Base-by-base conservation (phyloP, 352 stramenopile species). In the Phytophthora pluvialis region DNA sequence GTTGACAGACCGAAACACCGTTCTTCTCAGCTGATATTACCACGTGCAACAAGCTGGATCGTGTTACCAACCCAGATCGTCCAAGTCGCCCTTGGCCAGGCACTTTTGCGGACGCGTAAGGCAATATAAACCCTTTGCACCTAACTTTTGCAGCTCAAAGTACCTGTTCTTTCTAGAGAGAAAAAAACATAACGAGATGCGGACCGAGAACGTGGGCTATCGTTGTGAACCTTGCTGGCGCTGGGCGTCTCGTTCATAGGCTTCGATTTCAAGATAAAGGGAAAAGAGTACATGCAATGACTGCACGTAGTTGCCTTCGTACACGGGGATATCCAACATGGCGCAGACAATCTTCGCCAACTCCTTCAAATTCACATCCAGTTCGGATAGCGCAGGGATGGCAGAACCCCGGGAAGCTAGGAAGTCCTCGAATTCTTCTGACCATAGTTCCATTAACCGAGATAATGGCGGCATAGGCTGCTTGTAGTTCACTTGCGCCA, bases 261-360 rank as follows among this genome's bases (percentile, higher is more conserved):
- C 39, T 31, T 82, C 56, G 16, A 95, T 91, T 64, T 96, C 88
- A 48, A 81, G 59, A 60, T 93, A 98, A 26, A 98, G 65, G 7
- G 85, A 93, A 40, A 98, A 98, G 18, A 99, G 72, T 3, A 95
- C 57, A 75, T 98, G 94, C 26, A 98, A 77, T 36, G 86, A 95
- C 62, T 98, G 82, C 49, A 98, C 64, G 25, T 91, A 67, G n/a
- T 83, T 77, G 1, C 67, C 69, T 51, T 79, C 64, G 69, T 97
- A 88, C 21, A 98, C 89, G 6, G 96, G 95, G 36, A 99, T 97
- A 64, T 98, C 96, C 32, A 98, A 64, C 16, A 98, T 46, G 3
- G 81, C 87, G 59, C 94, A 98, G 21, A 97, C 75, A 21, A 98
- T 71, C 33, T 81, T 68, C 21, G 83, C 70, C 57, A 97, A 85